These are phyloP conservation scores for Oidium heveae DNA, from an alignment of 2,329 filamentous ascomycete genomes.

Conservation along the genomic window DNA sequence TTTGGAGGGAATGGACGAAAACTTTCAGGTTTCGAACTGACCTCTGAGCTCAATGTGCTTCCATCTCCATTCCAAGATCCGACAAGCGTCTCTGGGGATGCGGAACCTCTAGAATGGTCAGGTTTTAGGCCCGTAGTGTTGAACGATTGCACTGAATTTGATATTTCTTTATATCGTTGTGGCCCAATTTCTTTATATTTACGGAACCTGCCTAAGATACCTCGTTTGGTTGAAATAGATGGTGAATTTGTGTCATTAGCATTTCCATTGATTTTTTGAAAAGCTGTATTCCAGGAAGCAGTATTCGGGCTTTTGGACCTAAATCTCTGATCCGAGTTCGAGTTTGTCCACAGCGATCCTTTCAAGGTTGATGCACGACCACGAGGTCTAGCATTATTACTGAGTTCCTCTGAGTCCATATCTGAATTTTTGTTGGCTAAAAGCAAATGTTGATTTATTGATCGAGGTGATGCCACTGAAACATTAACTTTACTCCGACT, in stretches of 20 bases:
- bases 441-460: background rate
- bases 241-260: constrained; percentile 22
- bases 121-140: constrained; percentile 12
- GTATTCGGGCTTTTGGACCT: constrained; percentile 52
- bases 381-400: constrained; percentile 22
- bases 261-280: constrained; percentile 24
- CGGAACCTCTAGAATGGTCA: constrained; percentile 6
- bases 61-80: constrained; percentile 12
- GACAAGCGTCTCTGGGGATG: constrained; percentile 8
- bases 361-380: constrained; percentile 19
- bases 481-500: constrained; percentile 24
- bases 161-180: constrained; percentile 21
- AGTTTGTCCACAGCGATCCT: constrained; percentile 10
- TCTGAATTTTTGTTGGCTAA: background rate
- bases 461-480: constrained; percentile 21
- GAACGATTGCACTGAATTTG: constrained; percentile 28
- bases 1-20: constrained; percentile 2
- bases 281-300: constrained; percentile 12
- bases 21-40: constrained; percentile 8
- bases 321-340: constrained; percentile 16
- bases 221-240: constrained; percentile 11
- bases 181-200: constrained; percentile 25
- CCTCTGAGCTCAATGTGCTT: constrained; percentile 10
- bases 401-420: constrained; percentile 38
- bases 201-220: constrained; percentile 12